Evolutionary conservation across 495 filamentous ascomycete species (phyloP).

Genomic region (Xylaria sp.): DNA sequence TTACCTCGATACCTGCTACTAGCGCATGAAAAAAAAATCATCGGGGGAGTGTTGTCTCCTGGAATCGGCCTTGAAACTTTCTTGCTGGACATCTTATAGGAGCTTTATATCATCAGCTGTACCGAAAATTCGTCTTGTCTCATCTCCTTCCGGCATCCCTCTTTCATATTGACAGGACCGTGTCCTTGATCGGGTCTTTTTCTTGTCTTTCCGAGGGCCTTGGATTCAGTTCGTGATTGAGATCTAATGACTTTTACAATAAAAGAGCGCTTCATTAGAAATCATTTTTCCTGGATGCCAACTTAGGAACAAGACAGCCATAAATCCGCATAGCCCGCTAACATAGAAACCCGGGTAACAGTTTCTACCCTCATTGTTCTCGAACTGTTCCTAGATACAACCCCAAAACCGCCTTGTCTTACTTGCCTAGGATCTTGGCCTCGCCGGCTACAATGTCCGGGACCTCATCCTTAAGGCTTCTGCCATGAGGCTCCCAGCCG

Average conservation of each 20-base stretch:
- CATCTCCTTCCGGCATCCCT: background rate
- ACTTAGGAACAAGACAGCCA: background rate
- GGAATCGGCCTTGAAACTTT: background rate
- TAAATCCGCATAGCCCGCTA: slow-evolving; percentile 13
- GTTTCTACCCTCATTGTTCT: background rate
- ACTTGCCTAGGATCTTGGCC: slow-evolving; percentile 47
- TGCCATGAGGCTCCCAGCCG: slow-evolving; percentile 63
- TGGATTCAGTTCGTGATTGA: background rate
- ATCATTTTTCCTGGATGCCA: background rate
- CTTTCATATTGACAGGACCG: background rate
- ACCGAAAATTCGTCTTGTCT: background rate
- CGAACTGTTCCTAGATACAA: background rate
- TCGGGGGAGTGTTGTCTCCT: background rate
- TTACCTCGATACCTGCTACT: slow-evolving; percentile 1
- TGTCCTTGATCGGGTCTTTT: background rate
- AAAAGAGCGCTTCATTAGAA: background rate
- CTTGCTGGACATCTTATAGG: background rate
- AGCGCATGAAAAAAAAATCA: slow-evolving; percentile 8
- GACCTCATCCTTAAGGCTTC: slow-evolving; percentile 58
- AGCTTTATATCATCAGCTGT: background rate
- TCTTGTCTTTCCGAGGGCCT: background rate
- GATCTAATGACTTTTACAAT: background rate
- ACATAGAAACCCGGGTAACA: background rate
- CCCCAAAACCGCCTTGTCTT: background rate
- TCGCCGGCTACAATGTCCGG: slow-evolving; percentile 59